phyloP scores from a whole-genome alignment of 805 yeast genomes.

The Candida xiaguanensis region DNA sequence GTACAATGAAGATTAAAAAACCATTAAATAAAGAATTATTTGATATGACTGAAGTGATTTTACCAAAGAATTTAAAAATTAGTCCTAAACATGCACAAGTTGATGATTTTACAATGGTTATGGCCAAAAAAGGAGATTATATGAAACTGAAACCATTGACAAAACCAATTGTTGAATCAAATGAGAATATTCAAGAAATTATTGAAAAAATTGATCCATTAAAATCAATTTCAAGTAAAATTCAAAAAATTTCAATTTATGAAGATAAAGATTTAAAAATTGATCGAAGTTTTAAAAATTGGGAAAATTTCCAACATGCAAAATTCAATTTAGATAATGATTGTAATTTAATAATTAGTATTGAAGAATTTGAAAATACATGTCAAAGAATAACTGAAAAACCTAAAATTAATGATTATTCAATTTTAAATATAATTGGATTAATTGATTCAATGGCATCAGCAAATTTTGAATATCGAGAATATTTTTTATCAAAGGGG shows the following conservation, averaged over 20 bases:
- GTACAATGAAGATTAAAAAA: constrained; percentile 8
- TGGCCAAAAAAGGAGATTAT: constrained; percentile 14
- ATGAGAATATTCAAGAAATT: constrained; percentile 23
- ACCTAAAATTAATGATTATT: neutral
- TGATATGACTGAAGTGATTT: constrained; percentile 30
- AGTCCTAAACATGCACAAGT: constrained; percentile 24
- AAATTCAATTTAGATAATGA: constrained; percentile 9
- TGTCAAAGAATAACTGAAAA: constrained; percentile 5
- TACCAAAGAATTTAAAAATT: constrained; percentile 15
- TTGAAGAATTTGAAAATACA: constrained; percentile 6
- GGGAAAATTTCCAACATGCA: constrained; percentile 39
- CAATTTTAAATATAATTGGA: constrained; percentile 3
- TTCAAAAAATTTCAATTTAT: constrained; percentile 35
- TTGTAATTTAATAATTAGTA: neutral
- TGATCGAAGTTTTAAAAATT: constrained; percentile 31
- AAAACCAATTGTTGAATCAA: constrained; percentile 12
- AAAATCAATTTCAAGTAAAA: constrained; percentile 27
- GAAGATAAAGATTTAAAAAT: constrained; percentile 39
- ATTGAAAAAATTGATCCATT: constrained; percentile 44
- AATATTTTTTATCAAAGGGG: constrained; percentile 17
- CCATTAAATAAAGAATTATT: constrained; percentile 13
- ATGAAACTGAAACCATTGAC: too few species aligned
- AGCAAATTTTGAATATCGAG: constrained; percentile 12
- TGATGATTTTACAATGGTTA: constrained; percentile 33
- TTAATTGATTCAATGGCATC: constrained; percentile 8